Evolutionary conservation across 176 grass and related monocot species (phyloP), one percentile per base, ranked within the genome.

Genomic region (Paspalum notatum): DNA sequence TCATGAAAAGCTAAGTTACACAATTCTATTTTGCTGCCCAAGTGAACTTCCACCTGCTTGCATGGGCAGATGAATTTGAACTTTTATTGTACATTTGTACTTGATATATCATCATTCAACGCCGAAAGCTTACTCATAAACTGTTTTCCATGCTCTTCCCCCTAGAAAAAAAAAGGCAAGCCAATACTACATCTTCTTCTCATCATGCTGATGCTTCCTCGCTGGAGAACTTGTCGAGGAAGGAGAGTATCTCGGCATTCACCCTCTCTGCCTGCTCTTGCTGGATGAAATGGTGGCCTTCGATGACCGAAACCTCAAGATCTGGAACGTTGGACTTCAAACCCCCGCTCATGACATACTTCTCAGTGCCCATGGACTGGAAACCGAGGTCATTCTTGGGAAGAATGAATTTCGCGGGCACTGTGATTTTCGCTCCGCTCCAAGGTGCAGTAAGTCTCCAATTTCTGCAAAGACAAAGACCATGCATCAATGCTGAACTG

Each of bases 241-340:
- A 91, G 50, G 86, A 84, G 38, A 91, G 32, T 81, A 91, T 94
- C 58, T 94, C 89, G 5, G 26, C 57, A 4, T 78, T 84, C 50
- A 94, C 80, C 25, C 62, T 83, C 17, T 89, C 41, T 1, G 92
- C 86, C 41, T 94, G 47, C 72, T 94, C 92, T 76, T 89, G 86
- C 66, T 89, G 89, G 77, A 94, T 11, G 46, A 72, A 91, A 83
- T 94, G 89, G 79, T 83, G 80, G 4, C 92, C 83, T 18, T 94
- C 77, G 6, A 94, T 76, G 69, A 78, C 41, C n/a, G 52, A 59
- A 43, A 87, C 46, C 67, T 85, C 84, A 52, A 91, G 55, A 62
- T 91, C 53, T 39, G 86, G 86, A 54, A 94, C 77, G 45, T 14
- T 56, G 37, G 50, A 64, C 60, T 89, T 91, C 4, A 94, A 71